Base-by-base conservation (phyloP, 148 eudicot genomes). In the Heliosperma pusillum region DNA sequence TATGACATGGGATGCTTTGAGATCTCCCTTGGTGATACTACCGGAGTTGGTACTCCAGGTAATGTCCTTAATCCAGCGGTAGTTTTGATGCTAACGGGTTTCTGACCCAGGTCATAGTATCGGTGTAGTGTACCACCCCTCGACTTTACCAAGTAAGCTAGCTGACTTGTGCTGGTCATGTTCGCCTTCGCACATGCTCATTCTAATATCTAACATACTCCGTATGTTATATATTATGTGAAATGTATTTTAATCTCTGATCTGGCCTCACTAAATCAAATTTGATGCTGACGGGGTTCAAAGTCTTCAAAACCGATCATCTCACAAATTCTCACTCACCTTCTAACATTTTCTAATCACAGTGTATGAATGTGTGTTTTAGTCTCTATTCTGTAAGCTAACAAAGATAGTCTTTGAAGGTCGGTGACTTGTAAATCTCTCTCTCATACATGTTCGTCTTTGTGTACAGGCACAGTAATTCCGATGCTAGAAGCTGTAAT, bases 1-100 rank as follows among this genome's bases (percentile, higher is more conserved):
- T 84, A 88, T 78, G 86, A 91, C 63, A 94, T 94, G 98, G 98
- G 98, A 40, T 94, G 98, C 84, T 89, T 82, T 64, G 97, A 94
- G 81, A 91, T 94, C 77, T 94, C 97, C 59, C 91, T 94, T 59
- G 98, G 86, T 72, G 98, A 94, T 81, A 94, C 98, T 12, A 84
- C 85, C 45, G 98, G 98, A 58, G 87, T 88, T 62, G 98, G 83
- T 47, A 93, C 97, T 72, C 98, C 97, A 58, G 98, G 98, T 93
- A 89, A 80, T 80, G 59, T 47, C 70, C 62, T 58, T 29, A 55
- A 24, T 33, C 40, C 47, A n/a, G 10, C 24, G n/a, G n/a, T n/a
- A n/a, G n/a, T n/a, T n/a, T n/a, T n/a, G n/a, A n/a, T n/a, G n/a
- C n/a, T n/a, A n/a, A n/a, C n/a, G n/a, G n/a, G n/a, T n/a, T n/a